Conservation (phyloP, 768 basidiomycete species). For the Termitomyces sp. region DNA sequence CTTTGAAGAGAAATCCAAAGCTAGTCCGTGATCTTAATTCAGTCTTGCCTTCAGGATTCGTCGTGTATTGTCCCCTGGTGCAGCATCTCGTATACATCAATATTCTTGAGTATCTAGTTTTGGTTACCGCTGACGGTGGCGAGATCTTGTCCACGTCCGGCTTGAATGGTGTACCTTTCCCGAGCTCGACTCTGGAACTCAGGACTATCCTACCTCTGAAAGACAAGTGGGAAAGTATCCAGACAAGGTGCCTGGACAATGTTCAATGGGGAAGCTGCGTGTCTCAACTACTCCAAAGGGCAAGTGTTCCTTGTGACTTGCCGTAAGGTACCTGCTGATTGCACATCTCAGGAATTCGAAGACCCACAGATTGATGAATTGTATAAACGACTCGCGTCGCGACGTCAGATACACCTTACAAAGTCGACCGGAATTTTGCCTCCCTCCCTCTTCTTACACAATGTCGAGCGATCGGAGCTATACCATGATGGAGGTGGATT, state of each 20-base stretch:
- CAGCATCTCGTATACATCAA: neutral
- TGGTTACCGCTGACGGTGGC: neutral
- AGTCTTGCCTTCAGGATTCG: slow-evolving; percentile 2
- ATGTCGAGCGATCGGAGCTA: slow-evolving; percentile 3
- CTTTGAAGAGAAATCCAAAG: slow-evolving; percentile 3
- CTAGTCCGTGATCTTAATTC: slow-evolving; percentile 10
- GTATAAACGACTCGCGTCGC: slow-evolving; percentile 4
- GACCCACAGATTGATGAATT: neutral
- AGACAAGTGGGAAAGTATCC: neutral
- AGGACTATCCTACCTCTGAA: neutral
- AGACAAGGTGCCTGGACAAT: neutral
- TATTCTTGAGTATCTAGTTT: slow-evolving; percentile 1
- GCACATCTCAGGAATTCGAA: slow-evolving; percentile 1
- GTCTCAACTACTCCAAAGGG: slow-evolving; percentile 7
- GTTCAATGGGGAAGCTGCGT: slow-evolving; percentile 9
- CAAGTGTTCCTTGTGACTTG: neutral
- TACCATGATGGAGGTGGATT: slow-evolving; percentile 21
- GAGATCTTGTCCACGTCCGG: slow-evolving; percentile 7
- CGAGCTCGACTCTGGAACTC: slow-evolving; percentile 5
- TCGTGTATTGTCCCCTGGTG: slow-evolving; percentile 6
- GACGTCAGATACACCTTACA: slow-evolving; percentile 14
- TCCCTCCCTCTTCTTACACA: slow-evolving; percentile 17
- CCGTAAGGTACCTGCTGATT: neutral
- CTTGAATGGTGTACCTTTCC: neutral
- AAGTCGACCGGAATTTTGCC: slow-evolving; percentile 13